These are phyloP conservation scores for Aspergillus cejpii DNA, from an alignment of 2,329 filamentous ascomycete species.

Conservation along the genomic window DNA sequence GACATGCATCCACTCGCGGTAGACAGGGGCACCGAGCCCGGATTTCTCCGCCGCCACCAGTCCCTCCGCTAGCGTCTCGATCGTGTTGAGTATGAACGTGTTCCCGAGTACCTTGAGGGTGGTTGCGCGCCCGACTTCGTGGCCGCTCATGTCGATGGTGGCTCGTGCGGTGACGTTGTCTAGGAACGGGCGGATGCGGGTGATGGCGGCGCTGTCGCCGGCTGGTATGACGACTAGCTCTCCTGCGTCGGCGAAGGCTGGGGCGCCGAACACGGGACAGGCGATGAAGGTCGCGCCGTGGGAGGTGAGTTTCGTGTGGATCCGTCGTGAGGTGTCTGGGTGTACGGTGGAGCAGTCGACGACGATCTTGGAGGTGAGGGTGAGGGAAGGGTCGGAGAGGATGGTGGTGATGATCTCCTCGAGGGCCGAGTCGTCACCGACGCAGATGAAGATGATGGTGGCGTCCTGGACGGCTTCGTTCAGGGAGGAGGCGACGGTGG, in stretches of 20 bases:
- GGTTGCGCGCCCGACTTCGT: slow-evolving; percentile 62
- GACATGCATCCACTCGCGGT: slow-evolving; percentile 64
- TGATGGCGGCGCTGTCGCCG: slow-evolving; percentile 54
- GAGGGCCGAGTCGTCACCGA: slow-evolving; percentile 71
- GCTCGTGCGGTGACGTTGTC: slow-evolving; percentile 64
- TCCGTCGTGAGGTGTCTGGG: slow-evolving; percentile 66
- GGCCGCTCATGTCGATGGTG: slow-evolving; percentile 64
- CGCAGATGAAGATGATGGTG: slow-evolving; percentile 74
- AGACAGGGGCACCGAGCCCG: slow-evolving; percentile 62
- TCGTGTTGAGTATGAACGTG: slow-evolving; percentile 76
- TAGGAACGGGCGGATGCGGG: slow-evolving; percentile 62
- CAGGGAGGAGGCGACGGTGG: slow-evolving; percentile 58
- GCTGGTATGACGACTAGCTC: slow-evolving; percentile 67
- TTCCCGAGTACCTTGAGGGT: slow-evolving; percentile 80
- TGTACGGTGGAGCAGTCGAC: slow-evolving; percentile 85
- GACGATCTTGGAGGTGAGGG: slow-evolving; percentile 66
- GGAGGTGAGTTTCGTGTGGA: slow-evolving; percentile 52
- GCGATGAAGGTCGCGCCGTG: slow-evolving; percentile 69
- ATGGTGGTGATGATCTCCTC: slow-evolving; percentile 55
- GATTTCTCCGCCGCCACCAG: slow-evolving; percentile 73
- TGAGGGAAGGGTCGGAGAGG: slow-evolving; percentile 39
- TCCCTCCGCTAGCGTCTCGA: slow-evolving; percentile 71
- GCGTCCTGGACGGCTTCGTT: slow-evolving; percentile 59
- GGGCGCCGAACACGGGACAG: slow-evolving; percentile 49
- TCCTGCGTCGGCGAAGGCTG: slow-evolving; percentile 51